Evolutionary conservation across 2,329 filamentous ascomycete genomes (phyloP), one percentile per base, ranked within the genome.

Genomic region (Alternaria sp.): DNA sequence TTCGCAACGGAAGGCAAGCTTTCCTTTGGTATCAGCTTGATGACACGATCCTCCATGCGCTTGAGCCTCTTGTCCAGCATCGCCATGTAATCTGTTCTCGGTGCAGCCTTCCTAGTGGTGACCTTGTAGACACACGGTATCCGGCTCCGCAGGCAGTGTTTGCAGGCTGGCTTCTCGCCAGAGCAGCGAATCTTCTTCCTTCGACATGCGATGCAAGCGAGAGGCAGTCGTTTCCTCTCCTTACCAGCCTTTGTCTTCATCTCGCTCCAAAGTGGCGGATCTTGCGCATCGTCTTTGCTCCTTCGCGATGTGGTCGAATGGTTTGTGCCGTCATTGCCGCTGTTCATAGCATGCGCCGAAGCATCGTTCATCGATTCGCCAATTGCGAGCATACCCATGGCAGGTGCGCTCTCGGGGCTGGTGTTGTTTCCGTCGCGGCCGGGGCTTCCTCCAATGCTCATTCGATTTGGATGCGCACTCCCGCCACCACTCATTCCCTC

Each of bases 101-200:
- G 96, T 4, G 94, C 94, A 2, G 95, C 94, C 80, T 98, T 98
- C 64, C 96, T 87, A 5, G 94, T 94, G 0, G 94, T 98, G 63
- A 97, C 93, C 77, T 98, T 98, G 86, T 98, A 99, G 5, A 98
- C 94, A 78, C 96, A 99, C 2, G 95, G 95, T 71, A 97, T 96
- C 46, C 95, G 89, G 55, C 95, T 97, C 60, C 94, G 89, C 63
- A 96, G 85, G 77, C 96, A 98, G 81, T 98, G 96, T 80, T 97
- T 97, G 85, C 96, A 99, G 0, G 94, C 93, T 3, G 96, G 96
- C 80, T 97, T 98, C 83, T 98, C 96, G 62, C 96, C 96, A 0
- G 95, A 98, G 79, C 96, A 99, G 57, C 95, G 90, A 67, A 99
- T 98, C 84, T 99, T 99, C 84, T 99, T 99, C 74, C 96, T 88